These are phyloP conservation scores for Reticulascus tulasneorum DNA, from an alignment of 2,329 filamentous ascomycete genomes.

Conservation along the genomic window DNA sequence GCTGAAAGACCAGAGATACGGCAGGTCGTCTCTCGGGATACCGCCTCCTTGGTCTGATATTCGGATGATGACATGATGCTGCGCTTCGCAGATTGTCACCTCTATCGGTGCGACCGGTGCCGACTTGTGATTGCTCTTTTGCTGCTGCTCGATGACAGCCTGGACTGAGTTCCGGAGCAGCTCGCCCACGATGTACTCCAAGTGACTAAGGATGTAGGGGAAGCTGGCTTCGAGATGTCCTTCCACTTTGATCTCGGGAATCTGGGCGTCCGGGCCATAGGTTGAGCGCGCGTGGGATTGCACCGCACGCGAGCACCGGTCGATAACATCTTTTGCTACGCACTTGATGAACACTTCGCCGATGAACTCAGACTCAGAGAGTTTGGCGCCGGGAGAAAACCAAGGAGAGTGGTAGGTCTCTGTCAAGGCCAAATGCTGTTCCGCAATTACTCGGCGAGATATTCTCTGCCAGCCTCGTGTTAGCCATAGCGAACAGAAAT, in stretches of 20 bases:
- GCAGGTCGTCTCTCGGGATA: conserved; percentile 77
- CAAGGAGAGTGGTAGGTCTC: conserved; percentile 89
- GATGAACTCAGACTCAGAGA: conserved; percentile 76
- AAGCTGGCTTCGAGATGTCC: conserved; percentile 89
- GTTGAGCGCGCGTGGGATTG: conserved; percentile 69
- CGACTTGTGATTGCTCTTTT: conserved; percentile 27
- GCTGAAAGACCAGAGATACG: conserved; percentile 93
- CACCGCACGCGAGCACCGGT: conserved; percentile 74
- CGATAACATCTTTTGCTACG: conserved; percentile 83
- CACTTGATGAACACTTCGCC: conserved; percentile 95
- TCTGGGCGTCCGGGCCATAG: conserved; percentile 64
- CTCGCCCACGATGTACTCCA: conserved; percentile 97
- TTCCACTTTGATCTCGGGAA: conserved; percentile 78
- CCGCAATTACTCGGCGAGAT: conserved; percentile 91
- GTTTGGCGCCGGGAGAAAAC: conserved; percentile 78
- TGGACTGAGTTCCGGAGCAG: conserved; percentile 93
- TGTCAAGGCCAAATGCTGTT: conserved; percentile 92
- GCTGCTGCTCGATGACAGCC: conserved; percentile 75
- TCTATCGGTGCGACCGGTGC: conserved; percentile 68
- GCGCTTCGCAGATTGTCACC: conserved; percentile 88
- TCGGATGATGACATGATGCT: conserved; percentile 92
- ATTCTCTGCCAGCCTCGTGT: conserved; percentile 63
- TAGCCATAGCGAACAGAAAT: neutral
- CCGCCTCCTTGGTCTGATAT: conserved; percentile 95
- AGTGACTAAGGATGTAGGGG: conserved; percentile 90